Evolutionary conservation across 768 basidiomycete genomes (phyloP), one percentile per base, ranked within the genome.

Genomic region (Mycena polygramma): DNA sequence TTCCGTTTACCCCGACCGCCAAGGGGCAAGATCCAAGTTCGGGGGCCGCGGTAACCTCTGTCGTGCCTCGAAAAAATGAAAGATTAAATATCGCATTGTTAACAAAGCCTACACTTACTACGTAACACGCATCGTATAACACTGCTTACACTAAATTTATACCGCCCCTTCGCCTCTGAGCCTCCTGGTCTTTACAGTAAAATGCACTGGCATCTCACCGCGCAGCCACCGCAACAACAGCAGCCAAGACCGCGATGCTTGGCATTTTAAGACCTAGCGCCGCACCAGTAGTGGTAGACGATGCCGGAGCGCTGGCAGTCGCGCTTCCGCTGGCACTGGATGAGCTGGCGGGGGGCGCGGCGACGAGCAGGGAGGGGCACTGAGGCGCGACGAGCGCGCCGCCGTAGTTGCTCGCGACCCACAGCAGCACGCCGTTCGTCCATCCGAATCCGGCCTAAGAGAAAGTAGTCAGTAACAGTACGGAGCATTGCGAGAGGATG

Each of bases 371-470:
- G 22, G 81, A 57, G 7, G 94, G 94, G 74, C 94, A 96, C 39
- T 82, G 66, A 0, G 94, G 94, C 1, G 85, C 79, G 55, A 83
- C 86, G 52, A 96, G 84, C 15, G 87, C 77, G 2, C 82, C 57
- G 0, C 93, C 94, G 74, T 91, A 94, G 53, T 83, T 86, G 71
- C 87, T 88, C 22, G 93, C 90, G 24, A 92, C 83, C 91, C 92
- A 95, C 46, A 95, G 86, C 62, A 89, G 77, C 11, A 91, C 93
- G 22, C 94, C 94, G 74, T 96, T 95, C 49, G 94, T 95, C 94
- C 95, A 96, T 20, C 94, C 94, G 76, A 95, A 95, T 24, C 94
- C 94, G 17, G 89, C 91, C 86, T 71, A 19, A 75, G 14, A 20
- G 68, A 52, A 55, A 17, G 68, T 37, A 36, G 52, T 68, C 36